Percentiles rank a stretch among this genome's conserved stretches.
Conservation (phyloP, 768 basidiomycete genomes). For the Rhodosporidiobolus sp. region DNA sequence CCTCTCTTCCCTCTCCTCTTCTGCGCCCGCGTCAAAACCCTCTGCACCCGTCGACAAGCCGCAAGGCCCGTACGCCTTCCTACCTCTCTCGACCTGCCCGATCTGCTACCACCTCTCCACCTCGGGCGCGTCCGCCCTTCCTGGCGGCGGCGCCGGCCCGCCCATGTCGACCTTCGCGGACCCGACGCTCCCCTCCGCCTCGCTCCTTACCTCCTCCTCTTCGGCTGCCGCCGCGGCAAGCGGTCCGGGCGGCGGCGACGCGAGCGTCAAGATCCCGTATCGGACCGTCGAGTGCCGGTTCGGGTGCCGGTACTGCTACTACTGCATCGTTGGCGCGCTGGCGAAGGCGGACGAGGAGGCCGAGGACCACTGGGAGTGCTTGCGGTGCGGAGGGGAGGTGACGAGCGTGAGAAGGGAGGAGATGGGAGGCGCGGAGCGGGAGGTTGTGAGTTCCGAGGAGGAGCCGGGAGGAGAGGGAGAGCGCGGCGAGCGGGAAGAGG, state of each 20-base stretch:
- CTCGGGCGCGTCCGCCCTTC: slow-evolving; percentile 31
- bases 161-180: slow-evolving; percentile 47
- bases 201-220: slow-evolving; percentile 29
- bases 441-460: not conserved
- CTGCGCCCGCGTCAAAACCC: slow-evolving; percentile 21
- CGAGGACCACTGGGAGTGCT: slow-evolving; percentile 39
- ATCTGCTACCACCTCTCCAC: slow-evolving; percentile 60
- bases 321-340: slow-evolving; percentile 81
- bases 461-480: not conserved
- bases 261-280: slow-evolving; percentile 74
- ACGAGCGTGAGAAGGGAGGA: slow-evolving; percentile 12
- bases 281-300: slow-evolving; percentile 61
- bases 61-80: slow-evolving; percentile 64
- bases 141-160: slow-evolving; percentile 47
- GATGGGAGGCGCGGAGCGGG: not conserved
- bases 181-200: slow-evolving; percentile 44
- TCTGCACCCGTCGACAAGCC: slow-evolving; percentile 4
- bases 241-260: slow-evolving; percentile 50
- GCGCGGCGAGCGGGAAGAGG: slow-evolving; percentile 32
- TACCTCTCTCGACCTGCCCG: slow-evolving; percentile 76
- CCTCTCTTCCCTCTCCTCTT: slow-evolving; percentile 14
- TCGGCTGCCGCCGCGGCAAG: too few relatives aligned
- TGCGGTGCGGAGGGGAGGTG: slow-evolving; percentile 38
- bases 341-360: slow-evolving; percentile 52
- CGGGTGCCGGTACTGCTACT: slow-evolving; percentile 87